Evolutionary conservation across 345 rosid genomes (phyloP), one percentile per base, ranked within the genome.

Genomic region (Capsella bursapastoris): DNA sequence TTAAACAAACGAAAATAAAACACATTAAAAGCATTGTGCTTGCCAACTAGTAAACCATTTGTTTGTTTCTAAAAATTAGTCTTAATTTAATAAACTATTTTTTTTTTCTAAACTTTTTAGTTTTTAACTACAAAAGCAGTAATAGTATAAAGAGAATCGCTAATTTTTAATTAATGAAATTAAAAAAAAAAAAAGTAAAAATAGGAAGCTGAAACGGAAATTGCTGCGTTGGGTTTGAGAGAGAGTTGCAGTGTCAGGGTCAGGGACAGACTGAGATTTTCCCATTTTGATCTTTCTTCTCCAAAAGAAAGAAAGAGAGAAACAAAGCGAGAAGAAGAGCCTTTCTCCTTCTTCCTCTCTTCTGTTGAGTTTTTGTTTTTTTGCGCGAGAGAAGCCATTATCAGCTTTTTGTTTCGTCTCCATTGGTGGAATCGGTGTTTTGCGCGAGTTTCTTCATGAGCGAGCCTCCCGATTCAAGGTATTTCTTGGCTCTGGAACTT

Each of bases 401-500:
- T 58, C 71, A 41, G 59, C 52, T 40, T 53, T 27, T 27, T 2
- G 2, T 28, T 35, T 28, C 50, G 44, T 57, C 66, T 47, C 12
- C 77, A 57, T 53, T 37, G 71, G 38, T 37, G 71, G 38, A 55
- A 64, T 55, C 71, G 57, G 29, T 16, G 25, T 48, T 22, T 64
- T 32, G 16, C 28, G 31, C 69, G 35, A 51, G 1, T 15, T 55
- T 37, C 11, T 38, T 38, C 11, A 75, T 75, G 79, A 67, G 11
- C 57, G 64, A 75, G 56, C 74, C 74, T 68, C 49, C 79, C 74
- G 75, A 61, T 61, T 76, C 64, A 25, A 76, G 79, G 79, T 55
- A 13, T 22, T 35, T 28, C 68, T 48, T 66, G 2, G n/a, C 29
- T 66, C 4, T 31, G 1, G 1, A 9, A 9, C 74, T 57, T 22